Evolutionary conservation across 2,329 filamentous ascomycete species (phyloP).

Genomic region (Aspergillus hortae): DNA sequence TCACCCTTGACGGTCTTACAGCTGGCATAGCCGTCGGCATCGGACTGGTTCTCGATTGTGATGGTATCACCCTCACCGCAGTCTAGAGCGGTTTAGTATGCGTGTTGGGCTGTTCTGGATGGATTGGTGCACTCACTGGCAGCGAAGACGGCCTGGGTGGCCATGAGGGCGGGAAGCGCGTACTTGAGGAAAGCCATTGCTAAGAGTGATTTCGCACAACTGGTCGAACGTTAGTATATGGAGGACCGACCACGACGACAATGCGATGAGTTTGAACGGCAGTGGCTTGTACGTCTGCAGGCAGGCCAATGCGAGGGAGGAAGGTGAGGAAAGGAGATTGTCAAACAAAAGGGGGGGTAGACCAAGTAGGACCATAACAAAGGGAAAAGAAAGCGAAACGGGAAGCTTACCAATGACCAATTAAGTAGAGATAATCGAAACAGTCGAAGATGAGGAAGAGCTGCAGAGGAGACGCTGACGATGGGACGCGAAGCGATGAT

Average conservation of each 20-base stretch:
- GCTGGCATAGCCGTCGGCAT: constrained; percentile 58
- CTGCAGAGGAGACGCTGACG: constrained; percentile 9
- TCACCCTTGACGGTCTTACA: constrained; percentile 70
- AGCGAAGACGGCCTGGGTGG: constrained; percentile 51
- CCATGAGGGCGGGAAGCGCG: constrained; percentile 55
- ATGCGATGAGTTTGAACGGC: too few species aligned
- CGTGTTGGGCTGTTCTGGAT: neutral
- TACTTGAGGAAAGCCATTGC: constrained; percentile 54
- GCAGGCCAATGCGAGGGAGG: neutral
- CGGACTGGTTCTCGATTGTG: constrained; percentile 57
- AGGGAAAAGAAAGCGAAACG: neutral
- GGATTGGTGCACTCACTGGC: constrained; percentile 22
- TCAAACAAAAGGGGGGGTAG: neutral
- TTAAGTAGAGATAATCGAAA: constrained; percentile 7
- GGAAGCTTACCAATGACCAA: constrained; percentile 13
- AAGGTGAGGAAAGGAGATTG: neutral
- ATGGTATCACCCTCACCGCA: constrained; percentile 28
- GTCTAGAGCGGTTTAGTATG: constrained; percentile 6
- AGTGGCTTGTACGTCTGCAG: too few species aligned
- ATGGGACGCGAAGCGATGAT: constrained; percentile 10
- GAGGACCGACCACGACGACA: neutral
- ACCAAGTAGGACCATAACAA: neutral
- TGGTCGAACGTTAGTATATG: neutral
- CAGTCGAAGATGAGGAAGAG: constrained; percentile 1
- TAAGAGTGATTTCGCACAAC: constrained; percentile 1